Evolutionary conservation across 1,284 basidiomycete species (phyloP), one percentile per base, ranked within the genome.

Genomic region (Rhodotorula sp.): DNA sequence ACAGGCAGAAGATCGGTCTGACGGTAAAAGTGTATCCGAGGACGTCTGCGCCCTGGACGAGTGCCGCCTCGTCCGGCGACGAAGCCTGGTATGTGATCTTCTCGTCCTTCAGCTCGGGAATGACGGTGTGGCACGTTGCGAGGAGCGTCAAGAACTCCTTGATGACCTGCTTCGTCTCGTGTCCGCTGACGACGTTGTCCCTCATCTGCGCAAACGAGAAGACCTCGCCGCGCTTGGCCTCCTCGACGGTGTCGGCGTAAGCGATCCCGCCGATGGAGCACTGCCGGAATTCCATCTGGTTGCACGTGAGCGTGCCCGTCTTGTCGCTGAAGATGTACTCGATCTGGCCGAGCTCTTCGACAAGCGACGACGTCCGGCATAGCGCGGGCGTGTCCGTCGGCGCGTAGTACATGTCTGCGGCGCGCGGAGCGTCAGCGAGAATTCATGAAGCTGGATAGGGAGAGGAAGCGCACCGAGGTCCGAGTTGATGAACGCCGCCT

Each of bases 301-400:
- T 99, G 70, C 93, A 87, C 7, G 96, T 99, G 48, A 99, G 85
- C 0, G 97, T 99, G 8, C 96, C 96, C 0, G 96, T 99, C 85
- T 99, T 99, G 85, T 99, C 97, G 65, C 91, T 94, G 83, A 99
- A 99, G 39, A 99, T 93, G 81, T 96, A 99, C 83, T 97, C 94
- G 76, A 99, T 98, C 82, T 98, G 96, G 0, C 97, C 97, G 21
- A 99, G 89, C 81, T 99, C 97, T 82, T 99, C 97, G 17, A 99
- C 97, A 37, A 99, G 88, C 8, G 93, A 95, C 2, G 94, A 97
- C 0, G 97, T 99, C 32, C 96, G 89, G 81, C 97, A 99, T 17
- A 97, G 86, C 0, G 97, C 97, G 0, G 97, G 94, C 0, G 96
- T 99, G 81, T 99, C 95, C 8, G 95, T 97, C 70, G 86, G 88